Percentiles rank a stretch among this genome's conserved stretches.
Conservation (phyloP, 305 asterid genomes). For the Fraxinus angustifolia region DNA sequence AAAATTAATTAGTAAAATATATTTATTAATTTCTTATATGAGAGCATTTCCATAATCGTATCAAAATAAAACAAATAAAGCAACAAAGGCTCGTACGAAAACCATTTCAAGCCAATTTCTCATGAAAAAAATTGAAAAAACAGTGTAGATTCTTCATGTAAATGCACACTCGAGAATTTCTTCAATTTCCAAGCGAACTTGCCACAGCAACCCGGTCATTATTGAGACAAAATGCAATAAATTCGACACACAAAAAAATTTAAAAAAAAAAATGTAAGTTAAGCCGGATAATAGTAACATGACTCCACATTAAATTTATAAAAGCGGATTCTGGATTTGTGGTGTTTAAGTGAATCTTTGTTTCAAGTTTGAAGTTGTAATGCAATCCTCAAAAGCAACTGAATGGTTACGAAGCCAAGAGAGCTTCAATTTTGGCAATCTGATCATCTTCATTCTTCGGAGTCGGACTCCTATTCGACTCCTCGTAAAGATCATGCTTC, state of each 20-base stretch:
- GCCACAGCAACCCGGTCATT: not conserved
- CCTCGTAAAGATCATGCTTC: slow-evolving; percentile 70
- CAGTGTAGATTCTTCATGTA: not conserved
- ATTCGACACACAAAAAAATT: not conserved
- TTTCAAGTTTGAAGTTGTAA: not conserved
- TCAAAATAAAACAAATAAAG: not conserved
- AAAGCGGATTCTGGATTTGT: not conserved
- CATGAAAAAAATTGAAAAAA: not conserved
- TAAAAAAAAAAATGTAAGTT: not conserved
- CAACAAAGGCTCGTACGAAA: not conserved
- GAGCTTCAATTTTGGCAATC: slow-evolving; percentile 82
- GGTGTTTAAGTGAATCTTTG: not conserved
- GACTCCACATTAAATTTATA: not conserved
- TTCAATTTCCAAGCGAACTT: not conserved
- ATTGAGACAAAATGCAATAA: not conserved
- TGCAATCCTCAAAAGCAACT: not conserved
- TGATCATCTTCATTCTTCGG: slow-evolving; percentile 84
- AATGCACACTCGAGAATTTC: not conserved
- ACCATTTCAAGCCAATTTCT: not conserved
- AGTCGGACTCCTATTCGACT: slow-evolving; percentile 64
- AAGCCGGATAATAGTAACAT: not conserved
- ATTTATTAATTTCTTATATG: not conserved
- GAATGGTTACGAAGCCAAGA: slow-evolving; percentile 51
- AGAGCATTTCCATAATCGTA: not conserved
- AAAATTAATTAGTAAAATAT: not conserved